These are phyloP conservation scores for Akebia trifoliata DNA, from an alignment of 164 flowering plant genomes.

Conservation along the genomic window DNA sequence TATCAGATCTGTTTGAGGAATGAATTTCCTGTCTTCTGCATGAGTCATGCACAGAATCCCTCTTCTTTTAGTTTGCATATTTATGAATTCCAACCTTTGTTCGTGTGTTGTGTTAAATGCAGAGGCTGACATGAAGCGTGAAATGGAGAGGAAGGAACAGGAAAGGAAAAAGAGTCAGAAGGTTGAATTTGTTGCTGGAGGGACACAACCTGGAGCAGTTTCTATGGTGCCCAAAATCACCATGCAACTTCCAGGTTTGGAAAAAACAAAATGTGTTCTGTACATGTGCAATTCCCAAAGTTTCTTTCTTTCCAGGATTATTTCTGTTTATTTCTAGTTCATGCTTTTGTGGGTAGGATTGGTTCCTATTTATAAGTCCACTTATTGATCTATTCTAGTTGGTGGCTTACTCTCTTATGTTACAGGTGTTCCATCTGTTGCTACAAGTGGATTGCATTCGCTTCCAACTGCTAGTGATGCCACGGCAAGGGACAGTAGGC, in stretches of 20 bases:
- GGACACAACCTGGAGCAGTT: constrained; percentile 49
- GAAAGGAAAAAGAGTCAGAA: constrained; percentile 79
- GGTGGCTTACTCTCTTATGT: constrained; percentile 8
- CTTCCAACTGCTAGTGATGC: constrained; percentile 39
- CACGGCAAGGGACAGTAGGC: constrained; percentile 61
- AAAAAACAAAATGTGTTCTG: neutral
- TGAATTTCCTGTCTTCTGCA: no score
- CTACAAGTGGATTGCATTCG: constrained; percentile 35
- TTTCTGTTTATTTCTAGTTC: neutral
- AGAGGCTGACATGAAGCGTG: constrained; percentile 92
- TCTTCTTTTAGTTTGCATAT: no score
- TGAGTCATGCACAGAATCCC: no score
- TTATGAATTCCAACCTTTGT: neutral
- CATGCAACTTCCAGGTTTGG: constrained; percentile 56
- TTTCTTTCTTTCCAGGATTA: neutral
- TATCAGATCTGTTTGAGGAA: no score
- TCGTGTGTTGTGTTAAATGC: neutral
- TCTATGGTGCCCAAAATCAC: constrained; percentile 40
- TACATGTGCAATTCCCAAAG: neutral
- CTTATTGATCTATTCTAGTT: constrained; percentile 2
- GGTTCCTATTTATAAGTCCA: neutral
- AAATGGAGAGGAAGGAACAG: constrained; percentile 76
- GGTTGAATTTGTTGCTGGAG: constrained; percentile 67
- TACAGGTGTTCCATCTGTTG: constrained; percentile 40
- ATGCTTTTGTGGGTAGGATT: neutral